Conservation (phyloP, 345 rosid species). For the Salix caprea region DNA sequence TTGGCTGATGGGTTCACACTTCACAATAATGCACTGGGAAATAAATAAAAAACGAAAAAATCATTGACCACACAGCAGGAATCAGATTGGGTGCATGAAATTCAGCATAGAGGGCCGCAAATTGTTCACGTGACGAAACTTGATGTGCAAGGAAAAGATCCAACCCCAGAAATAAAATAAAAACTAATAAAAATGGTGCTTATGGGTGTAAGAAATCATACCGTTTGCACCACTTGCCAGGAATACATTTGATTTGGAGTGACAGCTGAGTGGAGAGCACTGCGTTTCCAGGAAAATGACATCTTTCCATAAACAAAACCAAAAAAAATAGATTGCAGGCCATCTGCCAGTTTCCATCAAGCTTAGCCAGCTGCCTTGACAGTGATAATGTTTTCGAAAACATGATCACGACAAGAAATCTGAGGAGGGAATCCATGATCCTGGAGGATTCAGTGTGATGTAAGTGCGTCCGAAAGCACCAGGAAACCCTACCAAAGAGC, state of each 20-base stretch:
- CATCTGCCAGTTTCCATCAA: background rate
- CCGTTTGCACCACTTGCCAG: conserved; percentile 3
- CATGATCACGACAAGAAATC: background rate
- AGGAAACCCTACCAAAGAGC: background rate
- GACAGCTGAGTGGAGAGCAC: background rate
- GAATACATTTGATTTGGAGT: background rate
- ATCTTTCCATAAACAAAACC: background rate
- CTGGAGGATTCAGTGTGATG: background rate
- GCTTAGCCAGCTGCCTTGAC: background rate
- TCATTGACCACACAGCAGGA: background rate
- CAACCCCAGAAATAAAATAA: too few species aligned
- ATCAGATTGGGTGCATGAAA: background rate
- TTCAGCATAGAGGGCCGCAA: background rate
- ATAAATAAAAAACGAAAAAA: background rate
- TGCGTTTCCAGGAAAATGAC: background rate
- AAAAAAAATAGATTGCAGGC: background rate
- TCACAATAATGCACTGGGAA: background rate
- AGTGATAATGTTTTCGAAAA: background rate
- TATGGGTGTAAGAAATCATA: conserved; percentile 17
- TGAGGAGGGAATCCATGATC: background rate
- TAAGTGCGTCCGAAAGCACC: background rate
- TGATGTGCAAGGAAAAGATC: background rate
- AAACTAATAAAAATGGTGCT: too few species aligned
- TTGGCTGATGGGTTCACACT: background rate
- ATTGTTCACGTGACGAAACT: background rate